A percentile compares a stretch with the other conserved stretches of the same genome.
phyloP scores from a whole-genome alignment of 495 filamentous ascomycete genomes.

The Aspergillus sclerotiicarbonarius region DNA sequence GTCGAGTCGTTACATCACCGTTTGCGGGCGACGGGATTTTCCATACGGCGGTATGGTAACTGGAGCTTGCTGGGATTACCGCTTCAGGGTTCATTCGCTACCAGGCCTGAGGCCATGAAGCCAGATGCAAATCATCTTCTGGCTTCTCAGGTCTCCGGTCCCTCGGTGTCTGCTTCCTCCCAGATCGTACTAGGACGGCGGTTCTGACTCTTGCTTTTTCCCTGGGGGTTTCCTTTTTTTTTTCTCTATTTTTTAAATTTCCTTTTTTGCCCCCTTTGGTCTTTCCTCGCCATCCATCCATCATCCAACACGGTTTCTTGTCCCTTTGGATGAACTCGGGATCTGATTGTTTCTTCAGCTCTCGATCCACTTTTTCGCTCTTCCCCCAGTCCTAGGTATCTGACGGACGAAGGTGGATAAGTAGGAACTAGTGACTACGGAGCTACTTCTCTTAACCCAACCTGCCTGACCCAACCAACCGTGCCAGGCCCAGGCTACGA shows the following conservation, averaged over 20 bases:
- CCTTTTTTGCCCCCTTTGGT: conserved; percentile 6
- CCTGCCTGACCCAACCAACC: no score
- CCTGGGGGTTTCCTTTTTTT: background rate
- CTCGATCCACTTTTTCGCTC: background rate
- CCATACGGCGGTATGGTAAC: conserved; percentile 6
- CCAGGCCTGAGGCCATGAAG: conserved; percentile 8
- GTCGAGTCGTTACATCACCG: conserved; percentile 13
- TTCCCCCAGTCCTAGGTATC: background rate
- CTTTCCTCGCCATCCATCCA: background rate
- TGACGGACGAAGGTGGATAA: background rate
- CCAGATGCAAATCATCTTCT: conserved; percentile 11
- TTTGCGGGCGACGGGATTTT: conserved; percentile 9
- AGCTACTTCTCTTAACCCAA: conserved; percentile 6
- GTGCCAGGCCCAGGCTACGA: conserved; percentile 9
- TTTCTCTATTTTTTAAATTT: background rate
- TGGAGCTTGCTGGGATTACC: background rate
- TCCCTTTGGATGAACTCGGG: background rate
- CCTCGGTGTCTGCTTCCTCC: background rate
- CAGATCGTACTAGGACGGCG: no score
- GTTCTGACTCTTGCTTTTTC: background rate
- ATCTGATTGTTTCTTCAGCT: conserved; percentile 1
- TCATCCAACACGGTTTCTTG: no score
- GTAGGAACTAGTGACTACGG: no score
- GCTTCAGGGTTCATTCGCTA: conserved; percentile 11
- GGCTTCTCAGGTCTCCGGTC: background rate